Percentiles rank a stretch among this genome's conserved stretches.
Conservation (phyloP, 306 rosid genomes). For the Crataegus laevigata region DNA sequence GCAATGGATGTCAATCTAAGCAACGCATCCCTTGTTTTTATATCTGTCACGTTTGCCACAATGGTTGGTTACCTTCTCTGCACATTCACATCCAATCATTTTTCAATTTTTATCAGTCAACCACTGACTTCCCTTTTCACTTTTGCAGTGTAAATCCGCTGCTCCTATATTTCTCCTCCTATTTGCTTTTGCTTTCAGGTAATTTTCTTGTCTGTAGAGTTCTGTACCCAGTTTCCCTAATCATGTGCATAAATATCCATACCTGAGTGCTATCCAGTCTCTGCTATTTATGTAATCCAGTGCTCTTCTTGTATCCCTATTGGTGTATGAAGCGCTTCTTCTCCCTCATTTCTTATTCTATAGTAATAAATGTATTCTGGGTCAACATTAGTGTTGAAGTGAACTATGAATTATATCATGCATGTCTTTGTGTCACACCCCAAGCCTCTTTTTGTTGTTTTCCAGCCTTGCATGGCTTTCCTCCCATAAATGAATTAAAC, state of each 20-base stretch:
- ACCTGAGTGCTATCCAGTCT: background rate
- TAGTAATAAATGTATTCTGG: background rate
- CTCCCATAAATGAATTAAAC: too few species aligned
- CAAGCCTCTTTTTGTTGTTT: background rate
- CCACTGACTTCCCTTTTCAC: conserved; percentile 11
- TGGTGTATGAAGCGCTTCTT: background rate
- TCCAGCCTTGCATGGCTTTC: too few species aligned
- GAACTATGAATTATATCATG: background rate
- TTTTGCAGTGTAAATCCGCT: conserved; percentile 96
- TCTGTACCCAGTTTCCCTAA: conserved; percentile 1
- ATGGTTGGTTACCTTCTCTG: conserved; percentile 60
- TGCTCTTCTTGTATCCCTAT: background rate
- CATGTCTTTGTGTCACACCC: background rate
- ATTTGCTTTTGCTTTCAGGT: conserved; percentile 97
- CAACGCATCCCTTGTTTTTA: conserved; percentile 91
- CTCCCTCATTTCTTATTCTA: background rate
- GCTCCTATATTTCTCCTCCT: conserved; percentile 96
- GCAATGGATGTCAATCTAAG: conserved; percentile 94
- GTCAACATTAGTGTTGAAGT: background rate
- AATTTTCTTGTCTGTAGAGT: conserved; percentile 22
- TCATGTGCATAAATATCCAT: conserved; percentile 7
- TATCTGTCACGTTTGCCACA: conserved; percentile 97
- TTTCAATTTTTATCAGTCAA: conserved; percentile 14
- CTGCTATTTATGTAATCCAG: background rate
- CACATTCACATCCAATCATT: background rate